Evolutionary conservation across 495 filamentous ascomycete species (phyloP).

Genomic region (Mytilinidion resinicola): DNA sequence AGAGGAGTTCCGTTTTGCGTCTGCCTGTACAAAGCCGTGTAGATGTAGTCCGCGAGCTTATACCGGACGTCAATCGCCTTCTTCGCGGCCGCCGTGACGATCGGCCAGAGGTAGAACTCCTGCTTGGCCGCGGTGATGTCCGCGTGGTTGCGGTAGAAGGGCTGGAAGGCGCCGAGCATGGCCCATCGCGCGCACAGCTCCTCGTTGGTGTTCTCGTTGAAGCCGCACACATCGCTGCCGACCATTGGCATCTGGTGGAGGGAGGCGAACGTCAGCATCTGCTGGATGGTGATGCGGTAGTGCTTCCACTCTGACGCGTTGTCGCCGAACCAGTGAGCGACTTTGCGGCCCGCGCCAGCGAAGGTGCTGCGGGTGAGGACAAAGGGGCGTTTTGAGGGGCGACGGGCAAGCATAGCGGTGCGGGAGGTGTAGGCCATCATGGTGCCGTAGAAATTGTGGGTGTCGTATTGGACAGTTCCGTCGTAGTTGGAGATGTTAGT

Average conservation of each 20-base stretch:
- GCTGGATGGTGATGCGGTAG: slow-evolving; percentile 63
- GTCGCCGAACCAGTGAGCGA: slow-evolving; percentile 87
- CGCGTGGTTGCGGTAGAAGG: slow-evolving; percentile 83
- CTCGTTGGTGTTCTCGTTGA: slow-evolving; percentile 62
- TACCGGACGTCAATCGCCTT: slow-evolving; percentile 73
- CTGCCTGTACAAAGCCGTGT: slow-evolving; percentile 66
- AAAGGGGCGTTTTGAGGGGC: slow-evolving; percentile 61
- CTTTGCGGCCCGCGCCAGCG: slow-evolving; percentile 66
- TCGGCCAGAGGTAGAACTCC: slow-evolving; percentile 72
- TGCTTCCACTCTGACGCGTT: slow-evolving; percentile 67
- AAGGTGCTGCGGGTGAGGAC: slow-evolving; percentile 83
- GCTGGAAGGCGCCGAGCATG: slow-evolving; percentile 67
- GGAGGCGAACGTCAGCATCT: slow-evolving; percentile 66
- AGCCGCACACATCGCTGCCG: slow-evolving; percentile 78
- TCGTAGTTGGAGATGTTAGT: slow-evolving; percentile 68
- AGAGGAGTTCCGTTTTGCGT: slow-evolving; percentile 58
- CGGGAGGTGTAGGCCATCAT: slow-evolving; percentile 71
- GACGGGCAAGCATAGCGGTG: slow-evolving; percentile 62
- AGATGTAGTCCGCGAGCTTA: slow-evolving; percentile 71
- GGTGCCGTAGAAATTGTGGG: slow-evolving; percentile 78
- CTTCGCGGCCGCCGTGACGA: slow-evolving; percentile 55
- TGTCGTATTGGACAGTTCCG: slow-evolving; percentile 70
- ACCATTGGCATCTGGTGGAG: slow-evolving; percentile 85
- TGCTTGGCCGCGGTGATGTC: slow-evolving; percentile 45
- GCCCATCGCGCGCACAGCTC: slow-evolving; percentile 80